Evolutionary conservation across 495 filamentous ascomycete genomes (phyloP).

Genomic region (Aspergillus mulundensis): DNA sequence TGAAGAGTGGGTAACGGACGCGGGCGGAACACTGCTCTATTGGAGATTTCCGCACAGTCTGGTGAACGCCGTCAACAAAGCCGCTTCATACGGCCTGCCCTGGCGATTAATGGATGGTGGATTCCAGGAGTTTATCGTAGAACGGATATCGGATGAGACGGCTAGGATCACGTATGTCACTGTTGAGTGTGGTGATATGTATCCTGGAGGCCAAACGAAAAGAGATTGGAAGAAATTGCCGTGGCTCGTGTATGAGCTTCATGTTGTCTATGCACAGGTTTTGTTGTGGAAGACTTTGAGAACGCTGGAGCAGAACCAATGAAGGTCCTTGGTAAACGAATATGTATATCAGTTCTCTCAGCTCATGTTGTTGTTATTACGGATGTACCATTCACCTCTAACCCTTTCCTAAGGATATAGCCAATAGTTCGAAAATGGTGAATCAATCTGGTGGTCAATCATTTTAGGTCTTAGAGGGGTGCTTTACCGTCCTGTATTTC

Average conservation of each 20-base stretch:
- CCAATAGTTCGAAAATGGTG: no score
- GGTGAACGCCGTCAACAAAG: constrained; percentile 3
- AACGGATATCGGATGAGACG: constrained; percentile 11
- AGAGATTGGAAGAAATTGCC: constrained; percentile 12
- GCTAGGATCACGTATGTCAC: constrained; percentile 14
- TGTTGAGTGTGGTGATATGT: constrained; percentile 9
- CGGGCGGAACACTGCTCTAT: constrained; percentile 8
- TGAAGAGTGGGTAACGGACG: not conserved
- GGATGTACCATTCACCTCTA: no score
- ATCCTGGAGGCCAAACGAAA: constrained; percentile 1
- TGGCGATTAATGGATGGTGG: constrained; percentile 20
- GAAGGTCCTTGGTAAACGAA: no score
- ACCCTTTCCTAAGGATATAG: no score
- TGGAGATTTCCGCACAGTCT: constrained; percentile 10
- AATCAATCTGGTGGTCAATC: no score
- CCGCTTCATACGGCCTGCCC: constrained; percentile 11
- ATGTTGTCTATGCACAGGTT: constrained; percentile 18
- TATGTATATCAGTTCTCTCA: no score
- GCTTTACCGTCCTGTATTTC: no score
- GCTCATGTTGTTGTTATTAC: no score
- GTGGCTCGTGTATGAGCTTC: constrained; percentile 12
- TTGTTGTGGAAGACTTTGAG: constrained; percentile 7
- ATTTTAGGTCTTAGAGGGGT: no score
- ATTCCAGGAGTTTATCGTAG: constrained; percentile 17
- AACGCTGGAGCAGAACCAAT: not conserved